Evolutionary conservation across 2,329 filamentous ascomycete genomes (phyloP).

Genomic region (Aureobasidium lini): DNA sequence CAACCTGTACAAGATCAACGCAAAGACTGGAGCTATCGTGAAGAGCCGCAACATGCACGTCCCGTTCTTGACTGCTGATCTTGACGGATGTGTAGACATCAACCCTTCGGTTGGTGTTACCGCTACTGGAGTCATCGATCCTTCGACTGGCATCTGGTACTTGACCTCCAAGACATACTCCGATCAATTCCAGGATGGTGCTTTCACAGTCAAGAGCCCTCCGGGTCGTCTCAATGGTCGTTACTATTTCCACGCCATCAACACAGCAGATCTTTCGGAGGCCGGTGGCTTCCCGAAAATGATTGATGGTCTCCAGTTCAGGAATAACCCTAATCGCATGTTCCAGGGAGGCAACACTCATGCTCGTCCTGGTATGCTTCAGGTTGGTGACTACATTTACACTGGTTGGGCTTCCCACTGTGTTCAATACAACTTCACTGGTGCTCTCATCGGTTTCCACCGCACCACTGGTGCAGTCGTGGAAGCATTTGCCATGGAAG

Average conservation of each 20-base stretch:
- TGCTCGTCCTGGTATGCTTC: constrained; percentile 40
- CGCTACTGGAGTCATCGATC: constrained; percentile 46
- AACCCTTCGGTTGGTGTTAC: constrained; percentile 42
- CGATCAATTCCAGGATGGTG: constrained; percentile 28
- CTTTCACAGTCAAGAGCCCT: constrained; percentile 18
- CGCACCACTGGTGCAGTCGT: constrained; percentile 39
- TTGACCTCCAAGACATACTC: constrained; percentile 44
- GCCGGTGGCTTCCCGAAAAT: constrained; percentile 32
- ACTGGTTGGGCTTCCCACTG: constrained; percentile 46
- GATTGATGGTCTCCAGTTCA: constrained; percentile 37
- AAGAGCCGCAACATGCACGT: constrained; percentile 41
- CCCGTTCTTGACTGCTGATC: constrained; percentile 41
- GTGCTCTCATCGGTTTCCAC: constrained; percentile 43
- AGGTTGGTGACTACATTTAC: constrained; percentile 41
- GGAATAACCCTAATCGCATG: constrained; percentile 39
- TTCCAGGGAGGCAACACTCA: constrained; percentile 44
- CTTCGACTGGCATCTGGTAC: constrained; percentile 43
- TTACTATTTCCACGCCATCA: constrained; percentile 41
- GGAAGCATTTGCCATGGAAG: constrained; percentile 39
- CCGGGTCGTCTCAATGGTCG: constrained; percentile 37
- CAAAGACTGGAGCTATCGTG: constrained; percentile 28
- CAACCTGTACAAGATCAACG: constrained; percentile 50
- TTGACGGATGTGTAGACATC: constrained; percentile 43
- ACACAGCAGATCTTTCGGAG: constrained; percentile 38
- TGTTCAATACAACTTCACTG: constrained; percentile 45